Evolutionary conservation across 768 basidiomycete genomes (phyloP).

Genomic region (Amanita pseudoporphyria): DNA sequence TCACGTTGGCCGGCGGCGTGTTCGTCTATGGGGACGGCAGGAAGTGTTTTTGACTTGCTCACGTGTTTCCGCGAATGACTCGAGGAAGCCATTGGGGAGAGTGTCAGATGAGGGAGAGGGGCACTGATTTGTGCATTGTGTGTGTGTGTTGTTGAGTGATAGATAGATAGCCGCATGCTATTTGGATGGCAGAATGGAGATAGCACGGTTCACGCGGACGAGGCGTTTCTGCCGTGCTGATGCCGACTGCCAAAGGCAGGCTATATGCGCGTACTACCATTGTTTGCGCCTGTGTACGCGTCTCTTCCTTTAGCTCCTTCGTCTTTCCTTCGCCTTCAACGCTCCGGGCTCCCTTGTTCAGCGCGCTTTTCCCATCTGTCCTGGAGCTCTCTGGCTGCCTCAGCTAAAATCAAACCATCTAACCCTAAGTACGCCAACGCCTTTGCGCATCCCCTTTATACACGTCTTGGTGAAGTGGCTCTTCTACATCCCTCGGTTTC

Average conservation of each 20-base stretch:
- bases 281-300: constrained; percentile 19
- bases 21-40: background rate
- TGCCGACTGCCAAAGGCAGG: too few relatives aligned
- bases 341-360: constrained; percentile 30
- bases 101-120: too few relatives aligned
- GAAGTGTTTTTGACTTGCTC: constrained; percentile 3
- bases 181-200: background rate
- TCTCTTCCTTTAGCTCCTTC: constrained; percentile 13
- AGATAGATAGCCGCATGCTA: background rate
- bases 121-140: background rate
- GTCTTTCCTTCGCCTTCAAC: constrained; percentile 31
- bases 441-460: constrained; percentile 19
- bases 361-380: constrained; percentile 23
- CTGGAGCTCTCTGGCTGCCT: constrained; percentile 27
- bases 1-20: background rate
- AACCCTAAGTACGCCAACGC: constrained; percentile 47
- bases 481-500: constrained; percentile 13
- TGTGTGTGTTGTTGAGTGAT: background rate
- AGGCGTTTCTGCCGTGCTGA: background rate
- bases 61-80: background rate
- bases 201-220: background rate
- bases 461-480: constrained; percentile 22
- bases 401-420: constrained; percentile 46
- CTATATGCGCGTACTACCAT: too few relatives aligned
- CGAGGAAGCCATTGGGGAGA: background rate